Conservation (phyloP, 805 yeast species). For the Teunomyces barrocoloradensis region DNA sequence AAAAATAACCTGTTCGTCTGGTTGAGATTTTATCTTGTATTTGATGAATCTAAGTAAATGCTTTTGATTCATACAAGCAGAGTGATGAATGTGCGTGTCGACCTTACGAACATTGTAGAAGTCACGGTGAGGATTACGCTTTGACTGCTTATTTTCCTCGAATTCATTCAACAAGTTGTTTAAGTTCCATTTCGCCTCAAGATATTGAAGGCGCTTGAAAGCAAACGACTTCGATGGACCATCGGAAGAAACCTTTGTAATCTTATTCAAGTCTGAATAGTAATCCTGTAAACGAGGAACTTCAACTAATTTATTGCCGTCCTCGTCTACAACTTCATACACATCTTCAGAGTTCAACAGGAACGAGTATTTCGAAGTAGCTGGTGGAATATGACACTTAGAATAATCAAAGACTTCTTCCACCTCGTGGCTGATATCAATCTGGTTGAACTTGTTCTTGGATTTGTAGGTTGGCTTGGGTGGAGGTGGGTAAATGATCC, state of each 20-base stretch:
- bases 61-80: slow-evolving; percentile 99
- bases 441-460: slow-evolving; percentile 51
- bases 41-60: slow-evolving; percentile 92
- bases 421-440: slow-evolving; percentile 31
- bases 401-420: slow-evolving; percentile 58
- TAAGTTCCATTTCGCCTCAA: slow-evolving; percentile 96
- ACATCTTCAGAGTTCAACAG: slow-evolving; percentile 62
- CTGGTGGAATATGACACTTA: slow-evolving; percentile 55
- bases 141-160: slow-evolving; percentile 86
- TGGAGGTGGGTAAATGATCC: slow-evolving; percentile 90
- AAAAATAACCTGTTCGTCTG: slow-evolving; percentile 86
- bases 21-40: slow-evolving; percentile 82
- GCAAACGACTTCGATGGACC: slow-evolving; percentile 98
- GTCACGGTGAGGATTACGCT: slow-evolving; percentile 94
- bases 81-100: slow-evolving; percentile 97
- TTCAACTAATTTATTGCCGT: slow-evolving; percentile 42
- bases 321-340: slow-evolving; percentile 54
- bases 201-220: slow-evolving; percentile 84
- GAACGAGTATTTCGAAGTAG: slow-evolving; percentile 40
- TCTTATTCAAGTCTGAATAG: slow-evolving; percentile 74
- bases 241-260: slow-evolving; percentile 76
- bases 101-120: slow-evolving; percentile 95
- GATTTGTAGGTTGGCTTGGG: slow-evolving; percentile 83
- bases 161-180: slow-evolving; percentile 86
- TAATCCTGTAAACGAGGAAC: slow-evolving; percentile 85